Base-by-base conservation (phyloP, 2,329 filamentous ascomycete species). In the Pezicula carpinea region DNA sequence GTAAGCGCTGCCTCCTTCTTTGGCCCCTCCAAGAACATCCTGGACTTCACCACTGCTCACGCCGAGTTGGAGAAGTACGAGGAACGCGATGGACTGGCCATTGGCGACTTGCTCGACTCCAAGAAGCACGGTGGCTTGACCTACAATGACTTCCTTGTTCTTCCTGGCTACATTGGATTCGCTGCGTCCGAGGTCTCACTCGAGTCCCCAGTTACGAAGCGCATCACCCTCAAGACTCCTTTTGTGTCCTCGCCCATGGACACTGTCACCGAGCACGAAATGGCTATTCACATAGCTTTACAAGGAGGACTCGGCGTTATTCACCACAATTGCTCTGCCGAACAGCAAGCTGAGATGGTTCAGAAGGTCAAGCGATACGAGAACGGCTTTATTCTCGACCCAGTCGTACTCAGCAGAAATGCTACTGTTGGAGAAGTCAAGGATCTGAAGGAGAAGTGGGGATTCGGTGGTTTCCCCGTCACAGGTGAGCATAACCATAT, bases 231-330 rank as follows among this genome's bases (percentile, higher is more conserved):
- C 67, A 99, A 96, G 81, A 95, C 91, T 6, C 93, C 93, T 51
- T 91, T 99, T 64, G 82, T 97, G 56, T 99, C 93, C 39, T 97
- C 93, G 33, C 93, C 95, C 63, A 99, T 99, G 93, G 93, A 99
- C 75, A 99, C 93, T 8, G 93, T 99, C 67, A 99, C 95, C 36
- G 93, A 99, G 76, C 88, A 96, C 73, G 92, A 95, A 69, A 99
- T 99, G 95, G 95, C 93, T 56, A 97, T 99, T 62, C 89, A 96
- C 74, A 96, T 95, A 79, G 89, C 89, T 44, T 79, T 93, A 26
- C 85, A 93, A 65, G 89, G 89, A 61, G 89, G 89, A 63, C 76
- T 95, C 15, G 89, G 93, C 73, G 90, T 99, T 60, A 95, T 99
- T 59, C 93, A 99, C 77, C 93, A 99, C 81, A 99, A 99, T 77